Conservation (phyloP, 345 rosid genomes). For the Lepidium didymum region DNA sequence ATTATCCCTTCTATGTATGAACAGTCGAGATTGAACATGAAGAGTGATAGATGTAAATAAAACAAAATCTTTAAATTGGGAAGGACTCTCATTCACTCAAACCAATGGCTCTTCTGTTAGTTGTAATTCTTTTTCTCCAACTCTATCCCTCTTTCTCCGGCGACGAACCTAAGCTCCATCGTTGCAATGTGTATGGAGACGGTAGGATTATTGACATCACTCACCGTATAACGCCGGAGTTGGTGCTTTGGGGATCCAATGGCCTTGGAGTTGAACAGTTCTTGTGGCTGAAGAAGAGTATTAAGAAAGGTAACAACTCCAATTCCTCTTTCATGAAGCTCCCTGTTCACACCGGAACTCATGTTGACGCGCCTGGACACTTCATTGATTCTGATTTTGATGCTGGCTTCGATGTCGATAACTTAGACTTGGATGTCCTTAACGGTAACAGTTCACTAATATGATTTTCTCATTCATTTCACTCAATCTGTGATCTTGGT, state of each 20-base stretch:
- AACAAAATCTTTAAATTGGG: neutral
- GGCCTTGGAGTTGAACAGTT: conserved; percentile 41
- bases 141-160: neutral
- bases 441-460: conserved; percentile 35
- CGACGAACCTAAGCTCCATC: neutral
- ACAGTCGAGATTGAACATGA: neutral
- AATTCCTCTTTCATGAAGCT: conserved; percentile 44
- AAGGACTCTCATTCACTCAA: neutral
- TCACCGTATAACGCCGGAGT: conserved; percentile 49
- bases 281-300: conserved; percentile 46
- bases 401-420: neutral
- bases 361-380: conserved; percentile 90
- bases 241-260: conserved; percentile 53
- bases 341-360: conserved; percentile 80
- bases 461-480: neutral
- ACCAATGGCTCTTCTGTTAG: neutral
- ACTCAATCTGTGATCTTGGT: neutral
- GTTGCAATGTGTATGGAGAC: conserved; percentile 58
- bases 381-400: conserved; percentile 71
- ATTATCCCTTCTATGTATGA: neutral
- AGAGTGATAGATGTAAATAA: neutral
- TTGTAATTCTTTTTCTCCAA: neutral
- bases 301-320: conserved; percentile 50
- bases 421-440: conserved; percentile 43
- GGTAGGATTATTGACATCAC: conserved; percentile 68